Evolutionary conservation across 352 stramenopile species (phyloP).

Genomic region (Phytophthora pseudosyringae): DNA sequence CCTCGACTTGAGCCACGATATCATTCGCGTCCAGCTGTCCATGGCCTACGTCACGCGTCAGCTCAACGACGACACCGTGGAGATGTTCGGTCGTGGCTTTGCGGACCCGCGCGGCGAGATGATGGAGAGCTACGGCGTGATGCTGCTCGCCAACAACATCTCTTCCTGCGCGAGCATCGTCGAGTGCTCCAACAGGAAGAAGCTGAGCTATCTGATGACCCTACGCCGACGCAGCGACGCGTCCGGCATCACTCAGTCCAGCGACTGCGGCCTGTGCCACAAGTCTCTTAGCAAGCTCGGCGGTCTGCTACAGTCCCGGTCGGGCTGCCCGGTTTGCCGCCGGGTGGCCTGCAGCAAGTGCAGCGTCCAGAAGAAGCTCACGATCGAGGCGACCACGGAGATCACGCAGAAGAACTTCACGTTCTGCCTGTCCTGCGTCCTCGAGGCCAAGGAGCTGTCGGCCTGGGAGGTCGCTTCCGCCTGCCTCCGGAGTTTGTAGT

Average conservation of each 20-base stretch:
- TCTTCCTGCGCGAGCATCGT: slow-evolving; percentile 33
- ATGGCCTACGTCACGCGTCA: slow-evolving; percentile 59
- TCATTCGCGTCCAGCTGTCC: slow-evolving; percentile 49
- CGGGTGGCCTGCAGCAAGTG: slow-evolving; percentile 52
- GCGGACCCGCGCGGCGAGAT: slow-evolving; percentile 50
- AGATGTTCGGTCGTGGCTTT: slow-evolving; percentile 63
- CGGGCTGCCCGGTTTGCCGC: slow-evolving; percentile 42
- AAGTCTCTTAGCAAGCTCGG: slow-evolving; percentile 39
- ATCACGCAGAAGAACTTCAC: slow-evolving; percentile 58
- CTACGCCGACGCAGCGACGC: slow-evolving; percentile 25
- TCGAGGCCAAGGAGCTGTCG: slow-evolving; percentile 49
- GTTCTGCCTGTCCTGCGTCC: slow-evolving; percentile 63
- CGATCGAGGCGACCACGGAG: slow-evolving; percentile 39
- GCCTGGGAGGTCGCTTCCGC: slow-evolving; percentile 53
- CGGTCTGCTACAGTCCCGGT: slow-evolving; percentile 25
- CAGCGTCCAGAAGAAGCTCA: slow-evolving; percentile 56
- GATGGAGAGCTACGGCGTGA: slow-evolving; percentile 43
- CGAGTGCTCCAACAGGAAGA: slow-evolving; percentile 65
- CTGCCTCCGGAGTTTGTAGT: slow-evolving; percentile 21
- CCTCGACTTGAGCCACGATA: slow-evolving; percentile 33
- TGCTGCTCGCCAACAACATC: slow-evolving; percentile 47
- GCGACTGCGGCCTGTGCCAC: slow-evolving; percentile 38
- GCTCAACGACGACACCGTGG: slow-evolving; percentile 39
- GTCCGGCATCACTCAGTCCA: slow-evolving; percentile 16
- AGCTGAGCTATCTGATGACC: slow-evolving; percentile 64